phyloP scores from a whole-genome alignment of 345 rosid genomes.

The Mangifera indica region DNA sequence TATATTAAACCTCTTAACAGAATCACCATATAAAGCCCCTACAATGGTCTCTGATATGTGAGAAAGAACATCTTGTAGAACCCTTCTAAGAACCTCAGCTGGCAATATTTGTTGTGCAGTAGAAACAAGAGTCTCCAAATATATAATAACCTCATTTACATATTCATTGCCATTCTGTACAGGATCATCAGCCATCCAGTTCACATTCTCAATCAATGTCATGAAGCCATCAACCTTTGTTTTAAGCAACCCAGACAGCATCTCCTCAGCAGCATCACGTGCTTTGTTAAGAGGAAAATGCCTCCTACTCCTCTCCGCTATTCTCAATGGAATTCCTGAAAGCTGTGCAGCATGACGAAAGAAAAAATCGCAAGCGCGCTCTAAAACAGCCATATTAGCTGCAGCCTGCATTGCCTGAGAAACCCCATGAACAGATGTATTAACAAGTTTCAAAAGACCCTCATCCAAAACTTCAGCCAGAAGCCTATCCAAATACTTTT shows the following conservation, averaged over 20 bases:
- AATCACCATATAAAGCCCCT: conserved; percentile 61
- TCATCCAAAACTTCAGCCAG: conserved; percentile 82
- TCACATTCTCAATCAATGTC: conserved; percentile 87
- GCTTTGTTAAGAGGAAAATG: conserved; percentile 84
- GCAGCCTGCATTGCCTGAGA: conserved; percentile 98
- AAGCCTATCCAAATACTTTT: conserved; percentile 90
- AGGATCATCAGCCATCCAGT: conserved; percentile 90
- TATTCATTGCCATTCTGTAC: conserved; percentile 83
- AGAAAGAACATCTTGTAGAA: conserved; percentile 70
- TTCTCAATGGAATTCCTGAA: conserved; percentile 83
- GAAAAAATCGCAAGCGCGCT: conserved; percentile 97
- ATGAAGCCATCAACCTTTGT: conserved; percentile 88
- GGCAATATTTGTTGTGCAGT: conserved; percentile 98
- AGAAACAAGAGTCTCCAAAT: conserved; percentile 87
- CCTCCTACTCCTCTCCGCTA: conserved; percentile 95
- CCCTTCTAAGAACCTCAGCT: conserved; percentile 69
- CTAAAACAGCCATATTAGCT: conserved; percentile 93
- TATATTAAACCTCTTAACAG: conserved; percentile 76
- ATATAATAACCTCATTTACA: conserved; percentile 88
- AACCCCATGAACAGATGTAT: conserved; percentile 76
- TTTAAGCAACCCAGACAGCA: conserved; percentile 87
- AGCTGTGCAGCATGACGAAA: conserved; percentile 95
- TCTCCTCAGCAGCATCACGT: conserved; percentile 88
- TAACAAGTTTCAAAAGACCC: conserved; percentile 76
- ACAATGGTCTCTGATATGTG: conserved; percentile 86